Conservation (phyloP, 805 yeast genomes). For the Barnettozyma pratensis region DNA sequence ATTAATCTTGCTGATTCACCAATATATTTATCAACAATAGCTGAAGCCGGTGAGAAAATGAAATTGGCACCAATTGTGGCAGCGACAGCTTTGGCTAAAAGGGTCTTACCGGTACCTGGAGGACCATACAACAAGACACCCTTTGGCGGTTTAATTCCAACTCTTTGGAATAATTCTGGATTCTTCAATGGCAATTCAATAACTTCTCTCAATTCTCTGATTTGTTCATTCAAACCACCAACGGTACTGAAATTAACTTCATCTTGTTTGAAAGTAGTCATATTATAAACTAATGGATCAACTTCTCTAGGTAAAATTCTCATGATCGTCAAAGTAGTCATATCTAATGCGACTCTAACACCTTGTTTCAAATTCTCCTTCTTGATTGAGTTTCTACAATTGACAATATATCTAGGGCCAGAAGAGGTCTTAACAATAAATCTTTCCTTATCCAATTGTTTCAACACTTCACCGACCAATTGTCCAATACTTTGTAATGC, state of each 20-base stretch:
- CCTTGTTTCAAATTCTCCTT: constrained; percentile 84
- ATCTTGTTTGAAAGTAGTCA: constrained; percentile 98
- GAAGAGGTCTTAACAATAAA: constrained; percentile 94
- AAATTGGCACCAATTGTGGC: constrained; percentile 98
- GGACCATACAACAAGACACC: constrained; percentile 97
- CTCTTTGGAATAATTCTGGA: constrained; percentile 92
- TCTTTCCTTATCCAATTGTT: constrained; percentile 90
- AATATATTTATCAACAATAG: constrained; percentile 95
- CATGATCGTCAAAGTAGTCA: constrained; percentile 97
- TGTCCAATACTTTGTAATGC: constrained; percentile 97
- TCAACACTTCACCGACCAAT: constrained; percentile 93
- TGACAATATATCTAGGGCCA: constrained; percentile 97
- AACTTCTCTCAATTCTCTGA: constrained; percentile 94
- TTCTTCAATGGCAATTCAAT: constrained; percentile 95
- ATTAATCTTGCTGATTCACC: constrained; percentile 96
- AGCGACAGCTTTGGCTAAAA: constrained; percentile 95
- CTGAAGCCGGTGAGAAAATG: constrained; percentile 97
- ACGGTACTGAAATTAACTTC: constrained; percentile 91
- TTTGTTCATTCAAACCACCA: constrained; percentile 95
- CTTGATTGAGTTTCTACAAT: constrained; percentile 90
- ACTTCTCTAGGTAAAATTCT: constrained; percentile 96
- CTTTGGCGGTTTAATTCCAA: constrained; percentile 98
- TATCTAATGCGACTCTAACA: constrained; percentile 92
- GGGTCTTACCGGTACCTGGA: constrained; percentile 97
- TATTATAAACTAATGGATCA: constrained; percentile 95